Percentiles rank a stretch among this genome's conserved stretches.
Conservation (phyloP, 202 grass and related monocot genomes). For the Schoenoplectus triqueter region DNA sequence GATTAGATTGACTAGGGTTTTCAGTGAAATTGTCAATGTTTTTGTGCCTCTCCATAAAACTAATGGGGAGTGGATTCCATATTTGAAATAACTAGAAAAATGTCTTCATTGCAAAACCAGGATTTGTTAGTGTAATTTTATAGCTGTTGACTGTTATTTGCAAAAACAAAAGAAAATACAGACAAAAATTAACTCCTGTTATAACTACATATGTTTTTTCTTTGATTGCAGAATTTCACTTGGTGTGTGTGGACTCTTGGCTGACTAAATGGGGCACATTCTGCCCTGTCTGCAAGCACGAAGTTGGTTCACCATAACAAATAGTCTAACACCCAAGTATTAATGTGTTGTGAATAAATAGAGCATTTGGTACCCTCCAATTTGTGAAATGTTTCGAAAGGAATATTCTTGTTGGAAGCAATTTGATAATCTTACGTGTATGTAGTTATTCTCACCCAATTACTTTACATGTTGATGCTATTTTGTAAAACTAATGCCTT, state of each 20-base stretch:
- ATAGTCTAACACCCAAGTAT: constrained; percentile 24
- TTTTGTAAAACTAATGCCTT: not conserved
- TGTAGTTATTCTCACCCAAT: not conserved
- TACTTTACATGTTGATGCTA: constrained; percentile 14
- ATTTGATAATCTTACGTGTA: not conserved
- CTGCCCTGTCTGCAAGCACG: constrained; percentile 81
- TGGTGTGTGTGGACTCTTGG: constrained; percentile 76
- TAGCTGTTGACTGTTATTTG: not conserved
- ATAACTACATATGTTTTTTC: constrained; percentile 3
- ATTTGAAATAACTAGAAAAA: constrained; percentile 10
- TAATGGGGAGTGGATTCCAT: not conserved
- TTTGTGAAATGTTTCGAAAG: not conserved
- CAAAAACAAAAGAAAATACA: not conserved
- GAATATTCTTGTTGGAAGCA: constrained; percentile 8
- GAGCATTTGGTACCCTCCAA: not conserved
- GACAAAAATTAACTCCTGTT: not conserved
- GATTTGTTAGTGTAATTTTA: not conserved
- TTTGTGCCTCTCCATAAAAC: no score
- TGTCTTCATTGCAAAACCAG: not conserved
- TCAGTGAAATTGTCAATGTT: not conserved
- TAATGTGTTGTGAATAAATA: constrained; percentile 20
- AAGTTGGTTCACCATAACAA: constrained; percentile 51
- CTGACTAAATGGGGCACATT: constrained; percentile 85
- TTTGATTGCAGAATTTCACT: constrained; percentile 69
- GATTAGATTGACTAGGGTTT: not conserved